Base-by-base conservation (phyloP, 2,329 filamentous ascomycete genomes). In the Calonectria hawksworthii region DNA sequence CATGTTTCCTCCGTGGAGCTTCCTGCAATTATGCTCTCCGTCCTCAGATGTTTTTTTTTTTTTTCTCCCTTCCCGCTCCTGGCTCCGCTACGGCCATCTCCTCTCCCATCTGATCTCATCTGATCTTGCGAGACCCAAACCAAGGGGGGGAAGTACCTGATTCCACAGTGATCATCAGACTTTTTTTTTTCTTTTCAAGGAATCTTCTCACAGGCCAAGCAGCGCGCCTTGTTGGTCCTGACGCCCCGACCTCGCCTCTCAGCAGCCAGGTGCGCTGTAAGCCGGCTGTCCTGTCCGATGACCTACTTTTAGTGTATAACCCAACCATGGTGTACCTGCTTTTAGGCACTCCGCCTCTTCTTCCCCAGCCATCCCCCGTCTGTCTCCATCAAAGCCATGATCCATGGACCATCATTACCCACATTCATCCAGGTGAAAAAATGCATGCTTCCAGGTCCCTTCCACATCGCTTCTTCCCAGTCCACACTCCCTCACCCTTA, bases 61-160 rank as follows among this genome's bases (percentile, higher is more conserved):
- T 61, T 61, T 61, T 54, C n/a, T 59, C 52, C 32, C 26, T 28
- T 51, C 61, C 32, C 63, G 34, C 32, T 70, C 38, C 26, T 38
- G 30, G 26, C 41, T 72, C 64, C 34, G 56, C 64, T 65, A 36
- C 56, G 56, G 47, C 13, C 56, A 38, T 70, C 65, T 38, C 73
- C 65, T 73, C 70, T 75, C 75, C 64, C 66, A 79, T 80, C 75
- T 74, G 78, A 80, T 80, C 74, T 78, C 72, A 76, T 80, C 78
- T 79, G 69, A 77, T 79, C 73, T 73, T 23, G 50, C 7, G 32
- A 32, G 36, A 28, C 16, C 18, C 44, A 41, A 72, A 23, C 36
- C 30, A n/a, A 41, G 68, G 61, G 34, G 34, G 16, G 34, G 11
- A 54, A 41, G 63, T 44, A 65, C 38, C 36, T 47, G 26, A 47